Evolutionary conservation across 2,329 filamentous ascomycete genomes (phyloP), one percentile per base, ranked within the genome.

Genomic region (Lasiodiplodia sp.): DNA sequence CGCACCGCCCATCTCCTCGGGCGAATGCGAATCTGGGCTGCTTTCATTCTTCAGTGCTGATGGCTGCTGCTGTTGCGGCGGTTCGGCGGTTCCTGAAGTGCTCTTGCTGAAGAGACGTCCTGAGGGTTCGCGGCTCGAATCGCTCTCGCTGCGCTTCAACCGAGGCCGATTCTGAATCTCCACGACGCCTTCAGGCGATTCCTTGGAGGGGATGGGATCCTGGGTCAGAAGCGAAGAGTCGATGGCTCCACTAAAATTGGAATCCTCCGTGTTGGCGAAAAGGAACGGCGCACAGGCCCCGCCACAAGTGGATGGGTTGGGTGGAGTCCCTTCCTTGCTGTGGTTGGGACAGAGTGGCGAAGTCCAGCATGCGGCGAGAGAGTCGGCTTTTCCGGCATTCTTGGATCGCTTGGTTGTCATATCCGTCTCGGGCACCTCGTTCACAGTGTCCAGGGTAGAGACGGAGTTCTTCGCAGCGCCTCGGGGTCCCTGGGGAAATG

Each of bases 291-390:
- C 79, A 68, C 79, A 81, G 25, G 75, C 79, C 23, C 78, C 79
- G 47, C 78, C 79, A 62, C 79, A 81, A 12, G 72, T 79, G n/a
- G 79, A 79, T 18, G 79, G 79, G 53, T 81, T 79, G 3, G 79
- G 79, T 23, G 78, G 78, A 25, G 68, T 66, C 21, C 68, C 68
- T 40, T 79, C 76, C 55, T 79, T 75, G 34, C 75, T 75, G 69
- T 80, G 76, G 60, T 81, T 80, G 16, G 79, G 79, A 67, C 79
- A 81, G 4, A 81, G 70, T 14, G 79, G 79, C 44, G 79, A 81
- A 7, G 78, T 80, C 79, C 79, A 81, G 70, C 79, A 81, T 18
- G 79, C 78, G 31, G 79, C 79, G 8, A 80, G 69, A 31, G 78
- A 76, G 65, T 81, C 79, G 37, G 77, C 74, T 68, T 77, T 77